Evolutionary conservation across 1,284 basidiomycete species (phyloP).

Genomic region (Omphalotus olearius): DNA sequence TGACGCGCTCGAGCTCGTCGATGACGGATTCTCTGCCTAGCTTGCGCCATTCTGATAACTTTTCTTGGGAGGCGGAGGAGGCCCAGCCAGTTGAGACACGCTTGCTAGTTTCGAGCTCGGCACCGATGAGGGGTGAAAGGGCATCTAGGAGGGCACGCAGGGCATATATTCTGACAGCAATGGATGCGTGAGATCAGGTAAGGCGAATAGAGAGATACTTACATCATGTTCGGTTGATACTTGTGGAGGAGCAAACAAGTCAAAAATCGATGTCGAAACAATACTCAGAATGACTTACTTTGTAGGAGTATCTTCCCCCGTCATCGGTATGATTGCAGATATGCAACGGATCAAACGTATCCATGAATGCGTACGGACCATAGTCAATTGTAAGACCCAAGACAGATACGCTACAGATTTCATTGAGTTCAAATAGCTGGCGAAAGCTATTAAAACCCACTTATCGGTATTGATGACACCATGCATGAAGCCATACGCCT

Average conservation of each 20-base stretch:
- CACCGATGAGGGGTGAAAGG: slow-evolving; percentile 80
- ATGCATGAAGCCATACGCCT: slow-evolving; percentile 90
- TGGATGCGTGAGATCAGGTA: slow-evolving; percentile 12
- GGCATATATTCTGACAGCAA: slow-evolving; percentile 59
- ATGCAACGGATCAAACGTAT: slow-evolving; percentile 78
- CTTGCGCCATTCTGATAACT: slow-evolving; percentile 58
- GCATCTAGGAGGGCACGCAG: slow-evolving; percentile 71
- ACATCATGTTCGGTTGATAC: slow-evolving; percentile 60
- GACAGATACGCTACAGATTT: slow-evolving; percentile 61
- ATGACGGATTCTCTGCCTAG: slow-evolving; percentile 48
- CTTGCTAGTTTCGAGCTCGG: slow-evolving; percentile 55
- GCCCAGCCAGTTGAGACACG: slow-evolving; percentile 66
- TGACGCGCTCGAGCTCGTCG: slow-evolving; percentile 54
- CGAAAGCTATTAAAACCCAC: slow-evolving; percentile 33
- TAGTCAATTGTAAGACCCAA: slow-evolving; percentile 93
- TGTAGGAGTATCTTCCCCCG: slow-evolving; percentile 84
- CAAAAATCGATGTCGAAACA: not conserved
- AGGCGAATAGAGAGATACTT: slow-evolving; percentile 17
- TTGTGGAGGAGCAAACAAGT: slow-evolving; percentile 15
- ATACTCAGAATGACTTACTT: slow-evolving; percentile 35
- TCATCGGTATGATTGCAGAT: slow-evolving; percentile 95
- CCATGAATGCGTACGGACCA: slow-evolving; percentile 96
- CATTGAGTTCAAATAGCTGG: not conserved
- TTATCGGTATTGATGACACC: slow-evolving; percentile 98
- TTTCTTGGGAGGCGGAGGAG: slow-evolving; percentile 44